Evolutionary conservation across 1,139 yeast species (phyloP).

Genomic region (Wickerhamomyces sp.): DNA sequence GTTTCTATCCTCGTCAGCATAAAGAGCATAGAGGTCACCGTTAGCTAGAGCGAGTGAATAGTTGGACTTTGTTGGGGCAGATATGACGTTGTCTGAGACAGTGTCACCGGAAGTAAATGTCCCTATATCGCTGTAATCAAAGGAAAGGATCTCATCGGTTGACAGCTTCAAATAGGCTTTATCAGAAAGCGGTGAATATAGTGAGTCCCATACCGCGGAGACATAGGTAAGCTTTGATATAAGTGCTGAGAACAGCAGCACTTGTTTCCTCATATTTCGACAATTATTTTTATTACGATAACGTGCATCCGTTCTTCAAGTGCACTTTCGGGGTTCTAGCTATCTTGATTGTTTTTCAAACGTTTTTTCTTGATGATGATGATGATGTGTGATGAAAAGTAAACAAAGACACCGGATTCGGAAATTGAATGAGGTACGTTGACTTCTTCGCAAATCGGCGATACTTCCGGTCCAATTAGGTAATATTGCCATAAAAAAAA

Average conservation of each 20-base stretch:
- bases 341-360: too few relatives aligned
- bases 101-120: conserved; percentile 13
- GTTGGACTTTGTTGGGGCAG: conserved; percentile 18
- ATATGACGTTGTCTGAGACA: conserved; percentile 25
- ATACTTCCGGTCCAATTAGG: too few relatives aligned
- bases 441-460: too few relatives aligned
- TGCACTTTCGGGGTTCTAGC: too few relatives aligned
- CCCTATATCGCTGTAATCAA: conserved; percentile 14
- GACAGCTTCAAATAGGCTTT: conserved; percentile 33
- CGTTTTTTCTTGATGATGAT: too few relatives aligned
- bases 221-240: too few relatives aligned
- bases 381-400: conserved; percentile 1
- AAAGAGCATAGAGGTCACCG: conserved; percentile 24
- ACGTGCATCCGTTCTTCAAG: too few relatives aligned
- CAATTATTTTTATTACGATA: too few relatives aligned
- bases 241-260: neutral
- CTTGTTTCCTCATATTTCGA: too few relatives aligned
- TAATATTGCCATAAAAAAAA: too few relatives aligned
- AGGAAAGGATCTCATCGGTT: conserved; percentile 30
- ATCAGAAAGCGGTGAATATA: conserved; percentile 35
- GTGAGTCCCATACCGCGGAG: conserved; percentile 30
- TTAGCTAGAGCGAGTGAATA: conserved; percentile 20
- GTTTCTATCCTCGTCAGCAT: conserved; percentile 19
- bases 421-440: too few relatives aligned
- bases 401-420: conserved; percentile 3